Percentiles rank a stretch among this genome's conserved stretches.
phyloP scores from a whole-genome alignment of 805 yeast species.

The Ogataea siamensis region DNA sequence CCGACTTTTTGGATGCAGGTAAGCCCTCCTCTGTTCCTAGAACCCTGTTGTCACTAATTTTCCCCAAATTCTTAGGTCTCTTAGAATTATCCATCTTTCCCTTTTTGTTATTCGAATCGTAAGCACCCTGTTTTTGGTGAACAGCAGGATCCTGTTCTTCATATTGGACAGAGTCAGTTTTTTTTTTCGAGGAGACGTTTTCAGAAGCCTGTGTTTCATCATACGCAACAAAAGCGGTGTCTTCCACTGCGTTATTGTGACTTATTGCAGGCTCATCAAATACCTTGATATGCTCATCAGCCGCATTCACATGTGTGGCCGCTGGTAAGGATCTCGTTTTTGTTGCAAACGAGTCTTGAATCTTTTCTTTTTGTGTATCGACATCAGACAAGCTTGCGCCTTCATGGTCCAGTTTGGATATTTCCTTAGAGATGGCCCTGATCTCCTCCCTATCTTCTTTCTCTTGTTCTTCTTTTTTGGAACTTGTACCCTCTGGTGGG shows the following conservation, averaged over 20 bases:
- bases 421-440: conserved; percentile 3
- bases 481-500: neutral
- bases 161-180: too few relatives aligned
- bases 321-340: neutral
- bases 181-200: too few relatives aligned
- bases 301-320: neutral
- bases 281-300: neutral
- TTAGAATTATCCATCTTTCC: conserved; percentile 8
- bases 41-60: conserved; percentile 14
- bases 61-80: conserved; percentile 14
- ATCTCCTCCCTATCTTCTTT: conserved; percentile 5
- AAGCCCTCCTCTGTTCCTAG: conserved; percentile 16
- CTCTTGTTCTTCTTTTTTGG: conserved; percentile 6
- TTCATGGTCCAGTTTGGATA: neutral
- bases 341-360: neutral
- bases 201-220: too few relatives aligned
- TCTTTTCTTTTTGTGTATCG: neutral
- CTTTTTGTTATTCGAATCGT: neutral
- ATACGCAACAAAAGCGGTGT: neutral
- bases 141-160: too few relatives aligned
- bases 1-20: neutral
- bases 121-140: too few relatives aligned
- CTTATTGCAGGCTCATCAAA: neutral
- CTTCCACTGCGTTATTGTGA: neutral
- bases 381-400: neutral